Percentiles rank a stretch among this genome's conserved stretches.
Conservation (phyloP, 257 asterid species). For the Prunella vulgaris region DNA sequence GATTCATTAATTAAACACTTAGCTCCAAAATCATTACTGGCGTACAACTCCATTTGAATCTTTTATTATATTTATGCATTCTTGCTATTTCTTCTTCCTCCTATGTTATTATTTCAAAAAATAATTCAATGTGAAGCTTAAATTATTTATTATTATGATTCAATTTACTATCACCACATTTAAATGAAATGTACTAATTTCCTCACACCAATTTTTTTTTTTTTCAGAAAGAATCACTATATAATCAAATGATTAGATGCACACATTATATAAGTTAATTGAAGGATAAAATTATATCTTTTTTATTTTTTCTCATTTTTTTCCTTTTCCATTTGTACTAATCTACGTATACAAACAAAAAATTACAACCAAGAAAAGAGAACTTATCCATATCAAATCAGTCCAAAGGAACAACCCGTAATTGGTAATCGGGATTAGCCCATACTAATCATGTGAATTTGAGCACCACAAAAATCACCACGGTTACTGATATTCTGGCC, state of each 20-base stretch:
- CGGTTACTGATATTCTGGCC: background rate
- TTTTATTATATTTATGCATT: no score
- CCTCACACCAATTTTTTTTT: background rate
- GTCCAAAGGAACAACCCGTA: background rate
- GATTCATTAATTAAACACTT: background rate
- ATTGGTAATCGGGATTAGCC: background rate
- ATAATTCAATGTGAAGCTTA: background rate
- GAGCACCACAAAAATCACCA: background rate
- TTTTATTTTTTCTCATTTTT: no score
- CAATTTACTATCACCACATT: background rate
- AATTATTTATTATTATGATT: background rate
- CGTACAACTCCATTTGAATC: background rate
- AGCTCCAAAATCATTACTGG: background rate
- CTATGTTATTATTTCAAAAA: background rate
- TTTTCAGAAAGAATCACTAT: background rate
- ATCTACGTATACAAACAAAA: background rate
- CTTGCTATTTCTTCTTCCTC: background rate
- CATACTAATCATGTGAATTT: conserved; percentile 22
- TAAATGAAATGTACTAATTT: background rate
- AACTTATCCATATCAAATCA: background rate
- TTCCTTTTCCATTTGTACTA: background rate
- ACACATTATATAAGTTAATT: no score
- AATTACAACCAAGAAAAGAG: background rate
- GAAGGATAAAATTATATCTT: no score
- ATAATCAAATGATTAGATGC: no score